Evolutionary conservation across 2,329 filamentous ascomycete species (phyloP).

Genomic region (Trichoderma sp.): DNA sequence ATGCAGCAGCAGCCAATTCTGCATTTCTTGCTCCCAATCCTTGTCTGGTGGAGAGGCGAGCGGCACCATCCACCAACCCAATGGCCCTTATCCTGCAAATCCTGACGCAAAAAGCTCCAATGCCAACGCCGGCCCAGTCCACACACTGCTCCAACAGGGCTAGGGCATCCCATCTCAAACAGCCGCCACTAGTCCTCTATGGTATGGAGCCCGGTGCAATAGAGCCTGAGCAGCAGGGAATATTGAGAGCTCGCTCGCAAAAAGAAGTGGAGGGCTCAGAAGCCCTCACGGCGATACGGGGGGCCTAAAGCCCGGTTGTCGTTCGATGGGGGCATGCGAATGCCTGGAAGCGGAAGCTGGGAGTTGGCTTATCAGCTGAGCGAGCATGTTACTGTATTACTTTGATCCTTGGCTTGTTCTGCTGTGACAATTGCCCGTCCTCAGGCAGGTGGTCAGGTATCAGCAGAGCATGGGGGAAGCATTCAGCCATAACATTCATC

Average conservation of each 20-base stretch:
- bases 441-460: background rate
- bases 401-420: background rate
- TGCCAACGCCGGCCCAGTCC: conserved; percentile 1
- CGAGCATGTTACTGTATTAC: background rate
- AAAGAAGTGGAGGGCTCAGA: conserved; percentile 24
- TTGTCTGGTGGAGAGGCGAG: conserved; percentile 10
- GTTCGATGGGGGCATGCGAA: conserved; percentile 2
- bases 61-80: background rate
- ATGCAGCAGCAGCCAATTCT: too few species aligned
- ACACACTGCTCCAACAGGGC: conserved; percentile 17
- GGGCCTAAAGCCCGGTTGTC: conserved; percentile 6
- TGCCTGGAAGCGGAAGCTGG: conserved; percentile 25
- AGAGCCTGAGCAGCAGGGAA: background rate
- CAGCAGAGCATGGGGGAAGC: background rate
- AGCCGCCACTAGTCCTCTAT: background rate
- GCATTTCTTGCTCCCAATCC: background rate
- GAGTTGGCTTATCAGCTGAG: background rate
- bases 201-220: conserved; percentile 8
- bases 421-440: background rate
- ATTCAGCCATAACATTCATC: too few species aligned
- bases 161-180: background rate
- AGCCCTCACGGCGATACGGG: conserved; percentile 25
- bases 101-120: too few species aligned
- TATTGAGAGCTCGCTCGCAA: background rate
- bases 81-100: too few species aligned